Evolutionary conservation across 225 moss, liverwort and hornwort genomes (phyloP), one percentile per base, ranked within the genome.

Genomic region (Sphagnum tenellum): DNA sequence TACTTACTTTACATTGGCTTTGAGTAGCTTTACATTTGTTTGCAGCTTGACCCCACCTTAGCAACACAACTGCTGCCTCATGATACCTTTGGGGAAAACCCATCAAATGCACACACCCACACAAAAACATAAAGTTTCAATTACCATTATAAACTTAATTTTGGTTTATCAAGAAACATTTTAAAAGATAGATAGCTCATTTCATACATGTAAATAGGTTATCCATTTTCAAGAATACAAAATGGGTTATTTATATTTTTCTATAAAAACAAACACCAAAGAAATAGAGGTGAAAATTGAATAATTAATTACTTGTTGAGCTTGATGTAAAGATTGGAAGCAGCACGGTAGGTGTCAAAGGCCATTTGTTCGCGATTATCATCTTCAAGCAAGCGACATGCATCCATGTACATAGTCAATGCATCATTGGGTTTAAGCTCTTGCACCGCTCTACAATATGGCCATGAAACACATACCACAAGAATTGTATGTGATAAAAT

Each of bases 341-440:
- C 75, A 66, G 92, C 92, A 67, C 96, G 89, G 70, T 96, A 96
- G 14, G 80, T 82, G 64, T 96, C 96, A 69, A 96, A 96, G 64
- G 96, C 90, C 90, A 96, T 88, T 76, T 92, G 92, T 72, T 92
- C 89, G 44, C 92, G 90, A 65, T 90, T 88, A 60, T 96, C 92
- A 69, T 90, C 90, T 80, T 92, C 92, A 57, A 96, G 88, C 79
- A 89, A 78, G 59, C 81, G 72, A 79, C 92, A 96, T 56, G 96
- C 92, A 76, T 96, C 90, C 45, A 92, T 73, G 62, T 92, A 96
- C 96, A 96, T 96, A 46, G 65, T 81, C 50, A 89, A 74, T 58
- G 92, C 96, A 73, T 83, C 73, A 73, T 96, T 92, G 46, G 90
- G 85, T 55, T 73, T 80, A 62, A 64, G 73, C 69, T 96, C 90